These are phyloP conservation scores for Suhomyces bolitotheri DNA, from an alignment of 1,139 yeast species.

Conservation along the genomic window DNA sequence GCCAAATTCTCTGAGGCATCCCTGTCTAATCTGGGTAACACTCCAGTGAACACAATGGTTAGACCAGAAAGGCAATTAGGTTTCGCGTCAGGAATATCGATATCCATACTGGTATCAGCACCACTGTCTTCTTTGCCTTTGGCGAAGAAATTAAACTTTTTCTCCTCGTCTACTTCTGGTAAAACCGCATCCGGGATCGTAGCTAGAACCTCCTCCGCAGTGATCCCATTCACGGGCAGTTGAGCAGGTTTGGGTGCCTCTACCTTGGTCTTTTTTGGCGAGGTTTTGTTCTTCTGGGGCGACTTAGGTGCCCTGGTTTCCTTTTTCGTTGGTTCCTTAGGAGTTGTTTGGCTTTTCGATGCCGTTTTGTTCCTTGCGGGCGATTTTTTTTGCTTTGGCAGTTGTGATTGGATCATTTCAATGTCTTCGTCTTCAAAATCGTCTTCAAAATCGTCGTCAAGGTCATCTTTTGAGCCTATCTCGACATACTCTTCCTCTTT, in stretches of 20 bases:
- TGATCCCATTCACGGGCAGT: conserved; percentile 17
- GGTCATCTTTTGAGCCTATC: conserved; percentile 15
- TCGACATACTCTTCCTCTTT: neutral
- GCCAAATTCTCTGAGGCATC: conserved; percentile 75
- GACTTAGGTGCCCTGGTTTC: conserved; percentile 9
- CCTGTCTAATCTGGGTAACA: conserved; percentile 76
- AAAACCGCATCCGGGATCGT: conserved; percentile 69
- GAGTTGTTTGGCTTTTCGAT: neutral
- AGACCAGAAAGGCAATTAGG: conserved; percentile 84
- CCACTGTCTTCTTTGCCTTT: conserved; percentile 30
- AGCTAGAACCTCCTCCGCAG: conserved; percentile 58
- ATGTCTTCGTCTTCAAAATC: conserved; percentile 11
- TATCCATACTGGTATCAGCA: conserved; percentile 20
- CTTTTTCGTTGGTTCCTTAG: conserved; percentile 8
- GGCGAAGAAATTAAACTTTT: conserved; percentile 56
- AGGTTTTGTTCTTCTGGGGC: conserved; percentile 2
- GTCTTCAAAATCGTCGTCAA: conserved; percentile 22
- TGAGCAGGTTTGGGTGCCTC: neutral
- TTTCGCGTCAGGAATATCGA: conserved; percentile 69
- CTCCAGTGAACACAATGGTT: conserved; percentile 92
- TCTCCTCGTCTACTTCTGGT: conserved; percentile 54
- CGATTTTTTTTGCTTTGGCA: neutral
- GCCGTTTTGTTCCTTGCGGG: no score
- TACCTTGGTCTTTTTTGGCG: conserved; percentile 3
- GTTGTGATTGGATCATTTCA: conserved; percentile 10